These are phyloP conservation scores for Lachancea fermentati DNA, from an alignment of 805 yeast species.

Conservation along the genomic window DNA sequence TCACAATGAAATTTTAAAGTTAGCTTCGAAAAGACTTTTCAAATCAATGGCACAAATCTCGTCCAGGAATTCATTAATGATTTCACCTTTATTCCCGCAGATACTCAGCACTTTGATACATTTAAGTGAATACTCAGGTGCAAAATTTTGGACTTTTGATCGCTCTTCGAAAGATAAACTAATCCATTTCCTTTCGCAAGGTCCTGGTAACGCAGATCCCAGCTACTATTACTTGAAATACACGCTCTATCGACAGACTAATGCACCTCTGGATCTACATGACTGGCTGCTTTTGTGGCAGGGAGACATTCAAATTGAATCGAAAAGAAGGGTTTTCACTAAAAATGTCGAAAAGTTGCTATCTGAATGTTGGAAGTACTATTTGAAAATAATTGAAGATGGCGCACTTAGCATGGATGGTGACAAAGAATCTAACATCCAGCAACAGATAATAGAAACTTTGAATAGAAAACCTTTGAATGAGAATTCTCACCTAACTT, in stretches of 20 bases:
- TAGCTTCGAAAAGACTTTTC: conserved; percentile 29
- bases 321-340: conserved; percentile 27
- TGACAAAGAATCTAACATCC: conserved; percentile 1
- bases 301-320: conserved; percentile 23
- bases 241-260: conserved; percentile 17
- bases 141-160: conserved; percentile 48
- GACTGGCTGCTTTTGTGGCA: conserved; percentile 30
- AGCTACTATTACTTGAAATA: conserved; percentile 38
- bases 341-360: conserved; percentile 30
- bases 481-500: conserved; percentile 17
- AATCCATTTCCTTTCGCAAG: conserved; percentile 42
- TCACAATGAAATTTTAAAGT: conserved; percentile 29
- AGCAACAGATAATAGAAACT: conserved; percentile 14
- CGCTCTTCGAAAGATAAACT: conserved; percentile 44
- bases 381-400: conserved; percentile 18
- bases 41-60: conserved; percentile 30
- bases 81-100: conserved; percentile 42
- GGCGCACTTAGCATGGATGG: conserved; percentile 2
- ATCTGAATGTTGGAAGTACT: conserved; percentile 29
- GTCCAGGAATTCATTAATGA: conserved; percentile 36
- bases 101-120: conserved; percentile 43
- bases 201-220: conserved; percentile 50
- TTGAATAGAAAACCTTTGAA: conserved; percentile 15
- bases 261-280: conserved; percentile 9
- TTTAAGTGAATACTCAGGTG: conserved; percentile 42